phyloP scores from a whole-genome alignment of 2,329 filamentous ascomycete species.

The Xylaria sp. region DNA sequence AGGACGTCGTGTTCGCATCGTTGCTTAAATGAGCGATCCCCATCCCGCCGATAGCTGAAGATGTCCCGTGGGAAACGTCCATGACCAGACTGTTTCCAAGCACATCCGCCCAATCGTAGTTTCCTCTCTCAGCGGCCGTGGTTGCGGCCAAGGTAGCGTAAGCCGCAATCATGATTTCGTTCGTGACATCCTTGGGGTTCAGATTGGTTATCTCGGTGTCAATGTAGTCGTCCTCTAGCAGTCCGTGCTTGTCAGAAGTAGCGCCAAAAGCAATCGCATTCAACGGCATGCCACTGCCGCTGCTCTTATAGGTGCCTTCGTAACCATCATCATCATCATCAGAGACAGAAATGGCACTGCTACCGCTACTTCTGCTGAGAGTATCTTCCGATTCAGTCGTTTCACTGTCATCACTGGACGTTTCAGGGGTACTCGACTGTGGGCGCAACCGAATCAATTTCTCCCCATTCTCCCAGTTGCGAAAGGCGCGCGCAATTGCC shows the following conservation, averaged over 20 bases:
- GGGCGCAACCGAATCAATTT: constrained; percentile 1
- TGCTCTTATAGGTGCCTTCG: background rate
- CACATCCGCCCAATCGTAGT: constrained; percentile 2
- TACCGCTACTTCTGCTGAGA: constrained; percentile 1
- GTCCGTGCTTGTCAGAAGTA: background rate
- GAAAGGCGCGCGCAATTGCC: constrained; percentile 17
- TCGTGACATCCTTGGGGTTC: constrained; percentile 7
- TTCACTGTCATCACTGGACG: background rate
- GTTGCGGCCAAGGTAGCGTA: constrained; percentile 2
- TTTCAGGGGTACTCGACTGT: constrained; percentile 1
- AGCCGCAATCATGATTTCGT: constrained; percentile 6
- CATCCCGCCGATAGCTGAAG: background rate
- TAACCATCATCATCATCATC: background rate
- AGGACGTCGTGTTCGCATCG: too few species aligned
- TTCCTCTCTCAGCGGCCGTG: background rate
- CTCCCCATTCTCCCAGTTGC: constrained; percentile 13
- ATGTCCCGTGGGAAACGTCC: background rate
- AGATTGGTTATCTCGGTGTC: constrained; percentile 4
- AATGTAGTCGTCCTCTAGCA: background rate
- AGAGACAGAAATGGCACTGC: background rate
- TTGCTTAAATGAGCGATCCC: too few species aligned
- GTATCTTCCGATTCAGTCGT: constrained; percentile 6
- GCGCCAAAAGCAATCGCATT: background rate
- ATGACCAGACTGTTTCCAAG: constrained; percentile 1
- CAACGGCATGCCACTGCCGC: background rate